These are phyloP conservation scores for Aspergillus sclerotiicarbonarius DNA, from an alignment of 495 filamentous ascomycete species.

Conservation along the genomic window DNA sequence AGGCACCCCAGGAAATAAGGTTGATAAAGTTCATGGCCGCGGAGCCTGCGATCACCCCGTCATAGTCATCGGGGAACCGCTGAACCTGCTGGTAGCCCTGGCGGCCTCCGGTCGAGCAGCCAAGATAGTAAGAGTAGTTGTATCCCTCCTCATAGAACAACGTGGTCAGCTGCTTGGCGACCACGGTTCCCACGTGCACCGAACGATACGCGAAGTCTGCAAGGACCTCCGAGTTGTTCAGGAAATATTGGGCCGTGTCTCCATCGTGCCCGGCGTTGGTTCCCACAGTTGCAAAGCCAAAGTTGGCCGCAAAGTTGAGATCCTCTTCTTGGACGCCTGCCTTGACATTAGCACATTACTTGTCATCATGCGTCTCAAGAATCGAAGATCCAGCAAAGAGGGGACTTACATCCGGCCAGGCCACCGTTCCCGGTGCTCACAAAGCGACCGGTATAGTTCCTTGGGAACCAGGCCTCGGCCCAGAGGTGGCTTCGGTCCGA, in stretches of 20 bases:
- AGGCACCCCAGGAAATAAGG: slow-evolving; percentile 52
- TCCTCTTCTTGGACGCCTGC: slow-evolving; percentile 48
- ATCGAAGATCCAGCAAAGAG: not conserved
- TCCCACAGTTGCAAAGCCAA: slow-evolving; percentile 57
- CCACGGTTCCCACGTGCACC: slow-evolving; percentile 51
- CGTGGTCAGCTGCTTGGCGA: slow-evolving; percentile 49
- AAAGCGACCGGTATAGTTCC: slow-evolving; percentile 50
- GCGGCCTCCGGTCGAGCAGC: slow-evolving; percentile 56
- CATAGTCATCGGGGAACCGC: slow-evolving; percentile 55
- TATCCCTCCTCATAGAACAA: slow-evolving; percentile 45
- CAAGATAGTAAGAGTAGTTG: slow-evolving; percentile 53
- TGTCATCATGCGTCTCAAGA: too few relatives aligned
- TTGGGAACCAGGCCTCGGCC: slow-evolving; percentile 59
- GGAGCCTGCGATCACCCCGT: slow-evolving; percentile 65
- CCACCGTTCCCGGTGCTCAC: slow-evolving; percentile 58
- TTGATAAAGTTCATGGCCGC: slow-evolving; percentile 51
- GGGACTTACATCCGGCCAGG: slow-evolving; percentile 52
- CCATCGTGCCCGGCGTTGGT: slow-evolving; percentile 60
- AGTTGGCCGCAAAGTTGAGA: slow-evolving; percentile 38
- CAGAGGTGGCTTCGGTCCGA: slow-evolving; percentile 52
- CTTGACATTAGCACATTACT: not conserved
- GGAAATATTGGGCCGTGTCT: slow-evolving; percentile 49
- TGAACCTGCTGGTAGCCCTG: slow-evolving; percentile 53
- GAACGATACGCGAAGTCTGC: slow-evolving; percentile 49
- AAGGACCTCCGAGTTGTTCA: slow-evolving; percentile 49